Conservation (phyloP, 1,284 basidiomycete genomes). For the Cryptococcus hybrid region DNA sequence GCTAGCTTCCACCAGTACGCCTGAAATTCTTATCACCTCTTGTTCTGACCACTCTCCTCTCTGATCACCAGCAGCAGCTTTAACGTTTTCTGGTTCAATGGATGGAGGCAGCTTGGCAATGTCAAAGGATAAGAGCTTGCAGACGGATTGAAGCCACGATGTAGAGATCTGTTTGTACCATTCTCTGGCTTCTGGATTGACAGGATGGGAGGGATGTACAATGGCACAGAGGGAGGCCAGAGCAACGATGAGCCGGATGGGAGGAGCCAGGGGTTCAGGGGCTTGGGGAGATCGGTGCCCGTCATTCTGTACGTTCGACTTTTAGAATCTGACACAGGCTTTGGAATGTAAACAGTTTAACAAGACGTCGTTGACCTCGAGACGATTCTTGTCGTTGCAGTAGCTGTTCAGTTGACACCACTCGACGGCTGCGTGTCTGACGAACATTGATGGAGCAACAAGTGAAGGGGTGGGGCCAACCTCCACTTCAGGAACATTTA, state of each 20-base stretch:
- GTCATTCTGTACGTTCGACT: too few species aligned
- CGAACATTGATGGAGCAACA: too few species aligned
- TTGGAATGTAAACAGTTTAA: too few species aligned
- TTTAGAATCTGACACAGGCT: too few species aligned
- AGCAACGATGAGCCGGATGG: conserved; percentile 34
- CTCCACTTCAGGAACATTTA: too few species aligned
- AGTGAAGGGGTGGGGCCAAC: too few species aligned
- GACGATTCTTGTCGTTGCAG: too few species aligned
- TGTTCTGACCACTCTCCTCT: conserved; percentile 26
- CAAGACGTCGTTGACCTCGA: too few species aligned
- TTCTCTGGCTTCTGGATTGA: conserved; percentile 4
- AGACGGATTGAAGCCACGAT: conserved; percentile 37
- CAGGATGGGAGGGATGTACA: conserved; percentile 15
- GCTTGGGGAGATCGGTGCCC: neutral
- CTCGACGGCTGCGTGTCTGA: too few species aligned
- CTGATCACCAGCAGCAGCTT: conserved; percentile 24
- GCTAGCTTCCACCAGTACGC: conserved; percentile 36
- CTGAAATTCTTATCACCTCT: conserved; percentile 28
- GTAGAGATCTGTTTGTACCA: conserved; percentile 24
- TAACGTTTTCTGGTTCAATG: conserved; percentile 28
- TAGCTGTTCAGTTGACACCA: too few species aligned
- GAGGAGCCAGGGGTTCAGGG: conserved; percentile 25
- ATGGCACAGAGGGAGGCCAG: conserved; percentile 35
- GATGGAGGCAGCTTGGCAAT: conserved; percentile 28
- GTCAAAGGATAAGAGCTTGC: conserved; percentile 37